These are phyloP conservation scores for Limtongozyma cylindracea DNA, from an alignment of 805 yeast species.

Conservation along the genomic window DNA sequence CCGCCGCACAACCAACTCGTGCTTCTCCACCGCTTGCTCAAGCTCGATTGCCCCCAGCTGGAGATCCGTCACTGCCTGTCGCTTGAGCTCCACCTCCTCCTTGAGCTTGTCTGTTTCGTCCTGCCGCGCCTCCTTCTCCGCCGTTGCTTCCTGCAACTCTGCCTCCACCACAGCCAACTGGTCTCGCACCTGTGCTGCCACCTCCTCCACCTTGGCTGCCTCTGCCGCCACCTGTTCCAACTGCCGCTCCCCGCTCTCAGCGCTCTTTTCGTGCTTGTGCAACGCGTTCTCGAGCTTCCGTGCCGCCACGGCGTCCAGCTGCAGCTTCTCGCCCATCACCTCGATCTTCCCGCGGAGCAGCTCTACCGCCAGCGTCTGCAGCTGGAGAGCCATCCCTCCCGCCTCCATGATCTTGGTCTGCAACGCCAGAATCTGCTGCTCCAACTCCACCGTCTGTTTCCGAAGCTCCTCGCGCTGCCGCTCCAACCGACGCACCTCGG, in stretches of 20 bases:
- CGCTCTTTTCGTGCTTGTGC: conserved; percentile 13
- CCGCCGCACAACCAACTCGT: conserved; percentile 11
- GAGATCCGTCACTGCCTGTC: conserved; percentile 23
- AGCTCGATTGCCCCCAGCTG: conserved; percentile 44
- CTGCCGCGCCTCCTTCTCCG: conserved; percentile 21
- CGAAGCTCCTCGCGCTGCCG: conserved; percentile 14
- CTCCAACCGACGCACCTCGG: conserved; percentile 3
- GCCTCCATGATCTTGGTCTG: conserved; percentile 18
- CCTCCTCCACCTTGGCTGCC: conserved; percentile 19
- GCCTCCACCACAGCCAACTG: conserved; percentile 9
- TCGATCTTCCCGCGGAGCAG: conserved; percentile 21
- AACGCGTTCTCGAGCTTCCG: conserved; percentile 16
- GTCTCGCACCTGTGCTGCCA: conserved; percentile 18
- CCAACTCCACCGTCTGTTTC: conserved; percentile 31
- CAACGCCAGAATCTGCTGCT: conserved; percentile 55
- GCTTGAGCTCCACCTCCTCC: conserved; percentile 10
- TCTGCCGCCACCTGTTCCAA: conserved; percentile 24
- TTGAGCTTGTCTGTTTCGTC: conserved; percentile 17
- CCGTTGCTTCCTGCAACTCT: conserved; percentile 17
- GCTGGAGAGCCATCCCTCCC: conserved; percentile 20
- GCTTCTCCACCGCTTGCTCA: conserved; percentile 34
- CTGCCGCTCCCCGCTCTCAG: conserved; percentile 13
- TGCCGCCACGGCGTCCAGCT: conserved; percentile 35
- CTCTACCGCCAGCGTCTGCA: conserved; percentile 8
- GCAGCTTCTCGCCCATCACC: conserved; percentile 39